phyloP scores from a whole-genome alignment of 2,329 filamentous ascomycete genomes.

The Orbilia ellipsospora region DNA sequence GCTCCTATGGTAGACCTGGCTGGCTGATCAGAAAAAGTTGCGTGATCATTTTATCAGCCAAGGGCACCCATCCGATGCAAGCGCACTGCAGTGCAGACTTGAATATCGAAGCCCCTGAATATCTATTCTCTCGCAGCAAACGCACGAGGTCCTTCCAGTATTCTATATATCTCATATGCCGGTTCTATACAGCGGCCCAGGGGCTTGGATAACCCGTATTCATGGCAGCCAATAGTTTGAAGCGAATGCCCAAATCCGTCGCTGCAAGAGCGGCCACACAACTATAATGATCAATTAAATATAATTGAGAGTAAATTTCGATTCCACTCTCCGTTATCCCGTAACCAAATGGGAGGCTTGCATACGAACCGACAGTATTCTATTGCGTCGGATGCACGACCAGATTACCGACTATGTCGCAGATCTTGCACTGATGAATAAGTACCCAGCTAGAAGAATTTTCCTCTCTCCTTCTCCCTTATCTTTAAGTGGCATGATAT shows the following conservation, averaged over 20 bases:
- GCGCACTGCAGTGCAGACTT: too few relatives aligned
- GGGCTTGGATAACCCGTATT: conserved; percentile 42
- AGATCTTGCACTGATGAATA: conserved; percentile 30
- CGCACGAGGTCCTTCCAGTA: conserved; percentile 38
- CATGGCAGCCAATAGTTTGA: conserved; percentile 41
- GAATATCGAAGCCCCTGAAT: conserved; percentile 36
- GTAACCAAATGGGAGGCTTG: conserved; percentile 43
- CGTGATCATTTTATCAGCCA: conserved; percentile 29
- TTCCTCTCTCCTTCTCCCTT: conserved; percentile 16
- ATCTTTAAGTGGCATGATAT: conserved; percentile 7
- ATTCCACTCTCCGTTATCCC: conserved; percentile 22
- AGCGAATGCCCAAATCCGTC: conserved; percentile 23
- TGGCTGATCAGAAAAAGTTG: conserved; percentile 11
- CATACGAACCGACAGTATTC: conserved; percentile 29
- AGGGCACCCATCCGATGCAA: not conserved
- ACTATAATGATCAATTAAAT: conserved; percentile 20
- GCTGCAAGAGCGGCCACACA: conserved; percentile 41
- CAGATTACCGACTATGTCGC: conserved; percentile 52
- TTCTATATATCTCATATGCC: conserved; percentile 11
- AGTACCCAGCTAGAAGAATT: conserved; percentile 11
- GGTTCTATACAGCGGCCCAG: conserved; percentile 47
- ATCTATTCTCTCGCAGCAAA: conserved; percentile 8
- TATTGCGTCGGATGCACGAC: conserved; percentile 42
- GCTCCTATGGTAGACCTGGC: not conserved
- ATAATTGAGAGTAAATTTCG: conserved; percentile 27